These are phyloP conservation scores for Meyerozyma guilliermondii DNA, from an alignment of 1,139 yeast genomes.

Conservation along the genomic window DNA sequence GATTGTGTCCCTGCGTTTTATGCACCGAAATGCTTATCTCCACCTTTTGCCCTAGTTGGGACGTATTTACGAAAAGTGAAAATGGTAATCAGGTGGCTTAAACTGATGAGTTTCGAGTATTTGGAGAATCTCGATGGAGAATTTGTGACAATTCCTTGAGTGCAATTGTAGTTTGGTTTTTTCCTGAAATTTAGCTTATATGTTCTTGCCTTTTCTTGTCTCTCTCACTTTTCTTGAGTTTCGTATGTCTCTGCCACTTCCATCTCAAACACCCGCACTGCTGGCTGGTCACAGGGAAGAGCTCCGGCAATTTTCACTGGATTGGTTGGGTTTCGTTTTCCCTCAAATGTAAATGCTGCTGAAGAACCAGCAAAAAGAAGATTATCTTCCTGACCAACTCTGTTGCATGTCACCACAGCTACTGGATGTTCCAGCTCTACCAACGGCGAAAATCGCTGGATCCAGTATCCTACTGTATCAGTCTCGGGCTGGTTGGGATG, in stretches of 20 bases:
- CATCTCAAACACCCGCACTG: not conserved
- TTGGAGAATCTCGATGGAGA: no score
- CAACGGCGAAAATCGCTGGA: slow-evolving; percentile 64
- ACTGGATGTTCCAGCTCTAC: slow-evolving; percentile 27
- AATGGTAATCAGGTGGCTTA: no score
- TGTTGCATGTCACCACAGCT: slow-evolving; percentile 54
- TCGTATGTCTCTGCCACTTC: not conserved
- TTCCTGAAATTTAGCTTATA: no score
- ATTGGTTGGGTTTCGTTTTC: slow-evolving; percentile 8
- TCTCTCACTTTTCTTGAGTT: no score
- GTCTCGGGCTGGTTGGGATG: slow-evolving; percentile 17
- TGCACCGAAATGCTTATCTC: no score
- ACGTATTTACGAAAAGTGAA: no score
- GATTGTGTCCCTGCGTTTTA: no score
- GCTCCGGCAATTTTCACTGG: not conserved
- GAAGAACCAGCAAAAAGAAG: slow-evolving; percentile 74
- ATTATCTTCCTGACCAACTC: slow-evolving; percentile 70
- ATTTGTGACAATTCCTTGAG: no score
- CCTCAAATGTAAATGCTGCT: slow-evolving; percentile 48
- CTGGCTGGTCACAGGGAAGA: slow-evolving; percentile 1
- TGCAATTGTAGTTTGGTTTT: no score
- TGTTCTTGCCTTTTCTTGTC: no score
- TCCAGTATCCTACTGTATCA: slow-evolving; percentile 55
- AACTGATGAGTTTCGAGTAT: no score
- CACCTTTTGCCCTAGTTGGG: no score